These are phyloP conservation scores for Elsinoe australis DNA, from an alignment of 2,329 filamentous ascomycete genomes.

Conservation along the genomic window DNA sequence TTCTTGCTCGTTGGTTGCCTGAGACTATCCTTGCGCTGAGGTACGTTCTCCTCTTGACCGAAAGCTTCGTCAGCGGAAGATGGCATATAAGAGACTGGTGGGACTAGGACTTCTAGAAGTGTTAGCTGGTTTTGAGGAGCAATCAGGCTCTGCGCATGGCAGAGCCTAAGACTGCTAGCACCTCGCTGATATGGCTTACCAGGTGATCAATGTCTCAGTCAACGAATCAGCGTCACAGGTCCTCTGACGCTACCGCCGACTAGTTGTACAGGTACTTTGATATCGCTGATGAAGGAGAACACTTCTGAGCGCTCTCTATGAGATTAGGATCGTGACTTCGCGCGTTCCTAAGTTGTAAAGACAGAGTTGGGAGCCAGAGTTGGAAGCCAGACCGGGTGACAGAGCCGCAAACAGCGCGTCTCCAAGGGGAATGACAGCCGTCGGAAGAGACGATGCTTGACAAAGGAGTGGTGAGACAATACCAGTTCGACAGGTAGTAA, in stretches of 20 bases:
- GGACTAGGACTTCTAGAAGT: neutral
- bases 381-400: neutral
- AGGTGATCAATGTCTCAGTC: conserved; percentile 16
- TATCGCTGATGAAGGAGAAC: too few species aligned
- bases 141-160: neutral
- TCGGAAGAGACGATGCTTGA: neutral
- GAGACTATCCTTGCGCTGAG: conserved; percentile 18
- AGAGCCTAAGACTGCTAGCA: neutral
- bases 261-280: neutral
- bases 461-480: conserved; percentile 5
- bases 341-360: too few species aligned
- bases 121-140: too few species aligned
- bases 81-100: conserved; percentile 18
- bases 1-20: conserved; percentile 16
- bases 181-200: neutral
- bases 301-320: neutral
- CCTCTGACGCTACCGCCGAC: conserved; percentile 14
- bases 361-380: too few species aligned
- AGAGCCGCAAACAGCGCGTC: conserved; percentile 14
- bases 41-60: conserved; percentile 19
- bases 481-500: neutral
- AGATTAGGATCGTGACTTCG: neutral
- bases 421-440: neutral
- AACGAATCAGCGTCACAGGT: conserved; percentile 10
- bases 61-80: conserved; percentile 21